Percentiles rank a stretch among this genome's conserved stretches.
phyloP scores from a whole-genome alignment of 495 filamentous ascomycete genomes.

The Penicillium flavigenum region DNA sequence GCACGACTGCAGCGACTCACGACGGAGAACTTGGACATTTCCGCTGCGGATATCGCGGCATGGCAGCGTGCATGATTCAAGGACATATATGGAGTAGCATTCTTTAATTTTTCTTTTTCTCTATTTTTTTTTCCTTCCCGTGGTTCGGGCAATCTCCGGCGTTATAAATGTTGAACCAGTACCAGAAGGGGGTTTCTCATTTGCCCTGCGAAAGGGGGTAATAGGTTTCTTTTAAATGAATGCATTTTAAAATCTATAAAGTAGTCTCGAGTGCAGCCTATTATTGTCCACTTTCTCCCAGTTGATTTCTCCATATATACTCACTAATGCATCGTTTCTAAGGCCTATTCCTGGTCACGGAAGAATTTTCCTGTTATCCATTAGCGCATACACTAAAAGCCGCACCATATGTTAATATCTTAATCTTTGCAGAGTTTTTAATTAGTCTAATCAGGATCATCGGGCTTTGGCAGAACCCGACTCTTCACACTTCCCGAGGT shows the following conservation, averaged over 20 bases:
- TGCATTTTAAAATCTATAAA: not conserved
- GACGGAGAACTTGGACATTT: constrained; percentile 41
- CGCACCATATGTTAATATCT: not conserved
- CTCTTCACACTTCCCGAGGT: no score
- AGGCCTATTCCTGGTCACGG: not conserved
- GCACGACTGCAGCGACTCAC: constrained; percentile 33
- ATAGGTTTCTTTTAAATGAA: not conserved
- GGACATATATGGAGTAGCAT: not conserved
- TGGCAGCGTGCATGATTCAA: constrained; percentile 36
- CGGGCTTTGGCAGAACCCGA: no score
- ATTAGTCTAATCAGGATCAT: not conserved
- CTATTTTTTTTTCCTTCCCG: no score
- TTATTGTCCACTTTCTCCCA: not conserved
- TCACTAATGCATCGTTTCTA: not conserved
- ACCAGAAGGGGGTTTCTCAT: not conserved
- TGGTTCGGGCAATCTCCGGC: constrained; percentile 20
- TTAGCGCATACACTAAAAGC: not conserved
- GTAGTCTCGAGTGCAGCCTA: not conserved
- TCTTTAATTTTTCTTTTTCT: constrained; percentile 6
- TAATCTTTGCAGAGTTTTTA: not conserved
- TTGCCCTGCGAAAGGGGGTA: not conserved
- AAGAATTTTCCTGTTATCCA: not conserved
- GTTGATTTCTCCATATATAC: not conserved
- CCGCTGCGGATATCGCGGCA: constrained; percentile 33
- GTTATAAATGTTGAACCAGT: not conserved